A percentile compares a stretch with the other conserved stretches of the same genome.
Conservation (phyloP, 192 early-diverging fungal genomes). For the Polychytrium aggregatum region DNA sequence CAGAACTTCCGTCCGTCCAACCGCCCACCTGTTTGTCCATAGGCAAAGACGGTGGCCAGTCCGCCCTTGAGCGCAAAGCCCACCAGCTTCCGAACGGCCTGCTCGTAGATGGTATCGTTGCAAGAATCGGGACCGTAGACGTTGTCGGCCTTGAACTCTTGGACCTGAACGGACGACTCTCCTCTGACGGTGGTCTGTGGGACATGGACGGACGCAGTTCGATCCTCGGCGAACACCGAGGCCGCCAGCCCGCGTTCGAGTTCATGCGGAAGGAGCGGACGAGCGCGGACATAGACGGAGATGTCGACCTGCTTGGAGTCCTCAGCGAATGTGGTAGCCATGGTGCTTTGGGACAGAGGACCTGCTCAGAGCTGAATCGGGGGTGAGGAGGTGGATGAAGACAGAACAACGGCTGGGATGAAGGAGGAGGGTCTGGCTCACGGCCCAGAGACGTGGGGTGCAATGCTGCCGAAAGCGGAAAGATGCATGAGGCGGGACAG, state of each 20-base stretch:
- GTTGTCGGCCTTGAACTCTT: slow-evolving; percentile 10
- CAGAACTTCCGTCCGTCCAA: no score
- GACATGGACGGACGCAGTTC: slow-evolving; percentile 8
- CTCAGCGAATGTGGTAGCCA: no score
- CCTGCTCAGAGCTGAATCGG: no score
- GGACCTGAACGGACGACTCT: background rate
- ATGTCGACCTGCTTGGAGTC: no score
- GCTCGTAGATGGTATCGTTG: slow-evolving; percentile 21
- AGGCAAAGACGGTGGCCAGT: slow-evolving; percentile 27
- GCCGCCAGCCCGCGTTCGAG: slow-evolving; percentile 5
- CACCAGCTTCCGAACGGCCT: slow-evolving; percentile 11
- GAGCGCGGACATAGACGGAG: slow-evolving; percentile 11
- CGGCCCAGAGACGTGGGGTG: no score
- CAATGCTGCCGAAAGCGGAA: no score
- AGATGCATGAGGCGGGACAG: no score
- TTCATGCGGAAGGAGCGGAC: slow-evolving; percentile 21
- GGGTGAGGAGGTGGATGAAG: no score
- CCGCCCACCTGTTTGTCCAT: slow-evolving; percentile 45
- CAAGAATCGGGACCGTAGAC: slow-evolving; percentile 11
- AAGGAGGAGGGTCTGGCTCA: no score
- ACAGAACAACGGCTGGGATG: no score
- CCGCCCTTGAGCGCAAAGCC: slow-evolving; percentile 22
- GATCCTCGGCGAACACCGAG: slow-evolving; percentile 3
- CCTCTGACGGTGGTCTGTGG: slow-evolving; percentile 10
- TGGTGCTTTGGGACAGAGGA: no score